Evolutionary conservation across 352 stramenopile species (phyloP), one percentile per base, ranked within the genome.

Genomic region (Phytophthora kernoviae): DNA sequence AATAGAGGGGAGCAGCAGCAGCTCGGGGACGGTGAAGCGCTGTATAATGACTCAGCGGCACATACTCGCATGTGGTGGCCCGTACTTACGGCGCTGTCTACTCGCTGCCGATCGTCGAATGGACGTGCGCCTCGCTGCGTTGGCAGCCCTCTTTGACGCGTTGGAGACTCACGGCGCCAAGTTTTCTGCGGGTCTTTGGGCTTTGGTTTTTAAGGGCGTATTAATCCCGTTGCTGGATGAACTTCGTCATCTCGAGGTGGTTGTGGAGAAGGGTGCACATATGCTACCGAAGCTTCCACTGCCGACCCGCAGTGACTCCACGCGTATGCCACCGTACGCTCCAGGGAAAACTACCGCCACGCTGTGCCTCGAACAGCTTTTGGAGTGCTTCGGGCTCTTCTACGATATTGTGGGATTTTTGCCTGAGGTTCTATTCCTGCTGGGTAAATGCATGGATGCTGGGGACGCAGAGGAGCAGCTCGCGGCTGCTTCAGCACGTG

Each of bases 41-140:
- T 86, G 14, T 91, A 90, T 53, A 94, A 84, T 27, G 85, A 94
- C 62, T 88, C 77, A 0, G 66, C 78, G 10, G 64, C 70, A 2
- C 86, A 93, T 65, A 93, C 77, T 12, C 73, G 84, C 18, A 81
- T 91, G 62, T 92, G 81, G 85, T 99, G 97, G 97, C 97, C 97
- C 0, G 90, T 99, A 41, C 72, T 99, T 43, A 96, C 98, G 5
- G 98, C 96, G 21, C 72, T 99, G n/a, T 97, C 93, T 0, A 94
- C 91, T 26, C 79, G 90, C 98, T 53, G 88, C 87, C 1, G 96
- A 99, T 57, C 70, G 76, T 10, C 91, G 96, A 22, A 65, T 96
- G 12, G 78, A 96, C n/a, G 81, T 99, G 33, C 87, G 91, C 14
- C 62, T 90, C 3, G 68, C 75, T 15, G 87, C 88, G 5, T 55